Evolutionary conservation across 1,284 basidiomycete genomes (phyloP).

Genomic region (Hemileia vastatrix): DNA sequence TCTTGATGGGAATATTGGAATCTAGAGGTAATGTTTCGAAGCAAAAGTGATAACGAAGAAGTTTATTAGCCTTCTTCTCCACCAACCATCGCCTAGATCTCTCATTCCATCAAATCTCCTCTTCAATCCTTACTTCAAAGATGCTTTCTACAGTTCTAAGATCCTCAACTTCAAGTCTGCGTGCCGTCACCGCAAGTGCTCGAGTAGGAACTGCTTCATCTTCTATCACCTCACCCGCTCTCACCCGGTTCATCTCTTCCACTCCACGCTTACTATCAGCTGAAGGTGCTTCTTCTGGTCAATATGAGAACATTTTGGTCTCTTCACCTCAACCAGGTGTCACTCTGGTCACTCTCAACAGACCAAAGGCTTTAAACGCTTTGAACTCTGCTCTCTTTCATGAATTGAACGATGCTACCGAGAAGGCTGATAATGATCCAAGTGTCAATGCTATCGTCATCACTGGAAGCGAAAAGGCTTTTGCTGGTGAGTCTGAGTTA

Average conservation of each 20-base stretch:
- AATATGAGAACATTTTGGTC: slow-evolving; percentile 14
- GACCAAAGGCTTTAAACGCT: slow-evolving; percentile 83
- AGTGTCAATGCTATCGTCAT: slow-evolving; percentile 81
- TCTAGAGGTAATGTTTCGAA: too few relatives aligned
- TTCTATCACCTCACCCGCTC: background rate
- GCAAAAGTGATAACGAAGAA: too few relatives aligned
- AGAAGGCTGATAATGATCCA: slow-evolving; percentile 64
- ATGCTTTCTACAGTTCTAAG: background rate
- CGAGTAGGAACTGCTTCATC: background rate
- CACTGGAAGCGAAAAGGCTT: slow-evolving; percentile 85
- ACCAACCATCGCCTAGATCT: background rate
- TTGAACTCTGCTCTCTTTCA: slow-evolving; percentile 47
- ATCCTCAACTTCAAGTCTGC: background rate
- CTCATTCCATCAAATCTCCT: background rate
- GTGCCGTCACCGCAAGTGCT: background rate
- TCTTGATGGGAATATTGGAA: too few relatives aligned
- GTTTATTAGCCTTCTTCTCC: too few relatives aligned
- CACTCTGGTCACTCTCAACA: slow-evolving; percentile 81
- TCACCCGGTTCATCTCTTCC: background rate
- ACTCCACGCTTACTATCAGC: background rate
- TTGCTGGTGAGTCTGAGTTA: too few relatives aligned
- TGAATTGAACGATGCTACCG: slow-evolving; percentile 71
- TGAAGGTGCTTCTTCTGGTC: too few relatives aligned
- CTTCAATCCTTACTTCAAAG: background rate
- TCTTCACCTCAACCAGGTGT: slow-evolving; percentile 52